Conservation (phyloP, 1,139 yeast species). For the Blastobotrys malaysiensis region DNA sequence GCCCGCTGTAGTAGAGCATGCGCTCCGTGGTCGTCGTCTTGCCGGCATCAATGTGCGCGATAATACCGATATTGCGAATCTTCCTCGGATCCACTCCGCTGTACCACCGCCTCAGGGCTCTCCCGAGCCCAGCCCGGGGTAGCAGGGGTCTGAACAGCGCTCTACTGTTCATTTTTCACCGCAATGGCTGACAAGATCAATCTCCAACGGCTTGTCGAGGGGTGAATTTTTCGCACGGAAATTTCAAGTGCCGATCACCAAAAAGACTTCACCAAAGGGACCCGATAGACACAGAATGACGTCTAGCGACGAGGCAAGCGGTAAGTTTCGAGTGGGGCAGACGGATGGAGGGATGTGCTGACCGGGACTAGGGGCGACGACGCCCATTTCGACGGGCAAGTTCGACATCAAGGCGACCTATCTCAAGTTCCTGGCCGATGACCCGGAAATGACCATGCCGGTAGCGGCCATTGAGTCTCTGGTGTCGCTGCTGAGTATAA, state of each 20-base stretch:
- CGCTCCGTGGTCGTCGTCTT: slow-evolving; percentile 88
- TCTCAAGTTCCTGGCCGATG: slow-evolving; percentile 72
- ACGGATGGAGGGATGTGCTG: background rate
- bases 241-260: background rate
- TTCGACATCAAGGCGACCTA: slow-evolving; percentile 82
- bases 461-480: slow-evolving; percentile 96
- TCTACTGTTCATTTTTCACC: background rate
- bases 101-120: background rate
- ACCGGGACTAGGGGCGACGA: background rate
- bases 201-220: background rate
- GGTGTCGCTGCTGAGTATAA: slow-evolving; percentile 71
- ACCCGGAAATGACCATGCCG: slow-evolving; percentile 96
- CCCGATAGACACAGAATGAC: background rate
- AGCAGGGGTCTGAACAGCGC: background rate
- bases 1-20: slow-evolving; percentile 83
- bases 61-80: slow-evolving; percentile 71
- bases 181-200: background rate
- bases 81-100: slow-evolving; percentile 7
- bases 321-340: background rate
- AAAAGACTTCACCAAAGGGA: background rate
- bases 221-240: background rate
- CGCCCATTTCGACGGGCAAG: slow-evolving; percentile 4
- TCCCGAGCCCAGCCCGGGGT: background rate
- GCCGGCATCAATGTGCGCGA: slow-evolving; percentile 86
- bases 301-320: background rate